Evolutionary conservation across 169 alveolate genomes (phyloP).

Genomic region (Toxoplasma gondii): DNA sequence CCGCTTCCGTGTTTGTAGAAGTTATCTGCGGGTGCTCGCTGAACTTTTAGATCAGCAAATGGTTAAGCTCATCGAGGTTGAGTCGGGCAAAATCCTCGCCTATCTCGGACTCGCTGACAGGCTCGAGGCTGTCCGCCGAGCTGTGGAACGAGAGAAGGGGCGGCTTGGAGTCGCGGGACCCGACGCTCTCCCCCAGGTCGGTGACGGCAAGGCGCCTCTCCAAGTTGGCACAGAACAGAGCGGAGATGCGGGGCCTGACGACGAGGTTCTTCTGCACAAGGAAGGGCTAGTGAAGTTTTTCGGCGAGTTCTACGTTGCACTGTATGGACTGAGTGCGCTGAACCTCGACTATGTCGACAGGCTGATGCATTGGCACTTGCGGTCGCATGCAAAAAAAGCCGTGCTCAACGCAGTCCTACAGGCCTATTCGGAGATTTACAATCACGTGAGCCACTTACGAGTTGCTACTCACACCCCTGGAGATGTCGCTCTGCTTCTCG

Average conservation of each 20-base stretch:
- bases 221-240: not conserved
- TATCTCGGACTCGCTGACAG: not conserved
- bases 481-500: constrained; percentile 19
- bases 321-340: not conserved
- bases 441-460: not conserved
- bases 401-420: not conserved
- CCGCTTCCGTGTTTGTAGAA: not conserved
- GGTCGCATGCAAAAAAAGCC: not conserved
- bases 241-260: not conserved
- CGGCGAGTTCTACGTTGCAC: not conserved
- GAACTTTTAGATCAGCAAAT: constrained; percentile 22
- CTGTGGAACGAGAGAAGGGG: not conserved
- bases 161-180: not conserved
- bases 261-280: not conserved
- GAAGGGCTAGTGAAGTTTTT: not conserved
- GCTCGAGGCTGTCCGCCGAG: constrained; percentile 26
- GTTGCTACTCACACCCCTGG: not conserved
- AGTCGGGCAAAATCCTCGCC: not conserved
- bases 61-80: not conserved
- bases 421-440: constrained; percentile 5
- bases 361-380: constrained; percentile 12
- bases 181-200: not conserved
- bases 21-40: not conserved
- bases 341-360: not conserved
- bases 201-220: not conserved